A percentile compares a stretch with the other conserved stretches of the same genome.
These are phyloP conservation scores for Sphagnum contortum DNA, from an alignment of 225 moss, liverwort and hornwort species.

Conservation along the genomic window DNA sequence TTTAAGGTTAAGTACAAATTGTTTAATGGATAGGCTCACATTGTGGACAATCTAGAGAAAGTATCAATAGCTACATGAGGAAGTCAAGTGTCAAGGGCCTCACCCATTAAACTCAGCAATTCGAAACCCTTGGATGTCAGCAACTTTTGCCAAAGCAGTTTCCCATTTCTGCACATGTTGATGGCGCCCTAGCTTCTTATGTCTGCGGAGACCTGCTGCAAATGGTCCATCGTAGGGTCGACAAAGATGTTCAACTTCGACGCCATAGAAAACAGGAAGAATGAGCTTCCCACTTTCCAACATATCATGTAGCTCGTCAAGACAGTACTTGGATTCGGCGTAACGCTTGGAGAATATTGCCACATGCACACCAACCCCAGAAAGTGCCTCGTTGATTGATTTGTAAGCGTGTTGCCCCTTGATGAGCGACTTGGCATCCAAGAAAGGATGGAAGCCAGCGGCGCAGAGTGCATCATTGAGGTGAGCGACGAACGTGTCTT, in stretches of 20 bases:
- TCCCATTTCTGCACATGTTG: constrained; percentile 3
- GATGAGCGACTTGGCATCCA: constrained; percentile 1
- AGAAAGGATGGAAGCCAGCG: constrained; percentile 1
- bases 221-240: constrained; percentile 1
- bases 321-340: constrained; percentile 9
- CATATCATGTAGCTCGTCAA: constrained; percentile 8
- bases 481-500: constrained; percentile 2
- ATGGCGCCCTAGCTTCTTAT: constrained; percentile 1
- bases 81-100: too few relatives aligned
- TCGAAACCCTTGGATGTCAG: too few relatives aligned
- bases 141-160: constrained; percentile 1
- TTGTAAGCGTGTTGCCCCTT: neutral
- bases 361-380: constrained; percentile 4
- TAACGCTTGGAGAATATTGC: constrained; percentile 11
- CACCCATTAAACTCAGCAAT: too few relatives aligned
- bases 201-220: neutral
- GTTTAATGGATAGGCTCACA: too few relatives aligned
- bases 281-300: constrained; percentile 1
- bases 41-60: too few relatives aligned
- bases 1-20: too few relatives aligned
- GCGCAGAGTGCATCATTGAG: neutral
- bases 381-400: constrained; percentile 4
- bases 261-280: constrained; percentile 10
- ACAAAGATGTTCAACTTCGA: constrained; percentile 1
- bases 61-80: too few relatives aligned